Evolutionary conservation across 331 rosid species (phyloP), one percentile per base, ranked within the genome.

Genomic region (Telfairia occidentalis): DNA sequence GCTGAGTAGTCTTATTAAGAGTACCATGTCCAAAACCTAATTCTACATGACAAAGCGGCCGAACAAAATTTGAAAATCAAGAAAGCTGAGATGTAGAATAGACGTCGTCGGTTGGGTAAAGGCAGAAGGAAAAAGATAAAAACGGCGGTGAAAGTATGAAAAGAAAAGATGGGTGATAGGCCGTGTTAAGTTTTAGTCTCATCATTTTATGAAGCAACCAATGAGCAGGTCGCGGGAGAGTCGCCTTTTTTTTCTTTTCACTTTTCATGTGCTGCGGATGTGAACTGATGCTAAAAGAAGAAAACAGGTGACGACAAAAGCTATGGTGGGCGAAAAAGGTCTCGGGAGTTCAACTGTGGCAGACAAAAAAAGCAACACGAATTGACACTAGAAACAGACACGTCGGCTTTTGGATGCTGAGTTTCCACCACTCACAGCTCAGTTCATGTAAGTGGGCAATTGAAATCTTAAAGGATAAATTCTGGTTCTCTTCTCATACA

Each of bases 331-430:
- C 29, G 7, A 32, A 23, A 69, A 43, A 24, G 54, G 19, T 15
- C 37, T 43, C 3, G 55, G 55, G 74, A 70, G 75, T 45, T 70
- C 35, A 70, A 43, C 55, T 70, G 59, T 30, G 75, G 75, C 75
- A 71, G 75, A 71, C 60, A 71, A 29, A 48, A 71, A 71, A 71
- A 45, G 26, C 16, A 10, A 16, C 37, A 70, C 9, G 18, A 71
- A 28, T 48, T 71, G 60, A 71, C 58, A 71, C 48, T 24, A 46
- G 59, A 71, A 70, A 28, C 29, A 10, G 60, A 71, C 75, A 24
- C 74, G 26, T 71, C 16, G 60, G 29, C 45, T 71, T 71, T 71
- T 71, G 75, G 75, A 71, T 71, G 75, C 75, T 48, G 75, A 71
- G 59, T 71, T 30, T 42, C 46, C 75, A 28, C 75, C 75, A 71